phyloP scores from a whole-genome alignment of 345 rosid species.

The Gossypium arboreum region DNA sequence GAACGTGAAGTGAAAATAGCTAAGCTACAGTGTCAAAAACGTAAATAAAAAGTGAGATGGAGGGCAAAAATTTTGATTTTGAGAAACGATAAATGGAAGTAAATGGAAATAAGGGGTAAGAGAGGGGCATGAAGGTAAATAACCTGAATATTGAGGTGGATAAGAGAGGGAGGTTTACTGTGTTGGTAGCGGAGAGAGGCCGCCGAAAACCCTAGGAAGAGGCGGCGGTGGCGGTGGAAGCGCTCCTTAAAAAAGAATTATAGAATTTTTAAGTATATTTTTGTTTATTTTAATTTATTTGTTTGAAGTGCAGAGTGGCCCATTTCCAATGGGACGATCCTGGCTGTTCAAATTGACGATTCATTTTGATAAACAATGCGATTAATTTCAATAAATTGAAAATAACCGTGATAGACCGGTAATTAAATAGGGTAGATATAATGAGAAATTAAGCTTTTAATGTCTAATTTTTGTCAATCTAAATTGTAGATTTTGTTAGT shows the following conservation, averaged over 20 bases:
- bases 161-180: background rate
- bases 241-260: background rate
- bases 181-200: background rate
- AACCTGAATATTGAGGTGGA: background rate
- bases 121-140: background rate
- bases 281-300: no score
- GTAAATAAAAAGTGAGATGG: background rate
- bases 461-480: no score
- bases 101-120: background rate
- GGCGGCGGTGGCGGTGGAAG: background rate
- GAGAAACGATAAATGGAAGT: background rate
- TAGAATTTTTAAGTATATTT: no score
- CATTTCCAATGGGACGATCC: no score
- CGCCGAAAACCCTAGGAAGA: slow-evolving; percentile 21
- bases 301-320: no score
- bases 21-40: background rate
- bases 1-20: background rate
- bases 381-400: no score
- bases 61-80: background rate
- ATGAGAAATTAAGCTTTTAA: no score
- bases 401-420: no score
- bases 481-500: no score
- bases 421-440: no score
- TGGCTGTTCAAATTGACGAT: no score
- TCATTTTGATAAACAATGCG: no score